Evolutionary conservation across 164 flowering plant genomes (phyloP).

Genomic region (Aristolochia californica): DNA sequence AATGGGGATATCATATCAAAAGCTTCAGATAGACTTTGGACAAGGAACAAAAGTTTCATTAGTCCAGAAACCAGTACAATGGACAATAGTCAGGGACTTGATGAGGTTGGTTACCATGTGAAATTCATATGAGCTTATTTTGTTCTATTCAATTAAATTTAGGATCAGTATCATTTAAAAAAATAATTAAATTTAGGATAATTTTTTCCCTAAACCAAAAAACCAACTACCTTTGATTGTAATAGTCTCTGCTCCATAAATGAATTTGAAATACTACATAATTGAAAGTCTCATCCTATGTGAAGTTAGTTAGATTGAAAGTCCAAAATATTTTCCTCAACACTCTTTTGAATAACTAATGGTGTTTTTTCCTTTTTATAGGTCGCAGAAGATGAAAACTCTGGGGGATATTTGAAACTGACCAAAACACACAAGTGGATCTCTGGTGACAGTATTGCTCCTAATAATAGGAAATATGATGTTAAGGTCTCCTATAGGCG

Average conservation of each 20-base stretch:
- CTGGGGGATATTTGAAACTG: conserved; percentile 67
- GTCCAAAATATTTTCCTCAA: neutral
- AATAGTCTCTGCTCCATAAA: no score
- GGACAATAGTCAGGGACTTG: conserved; percentile 18
- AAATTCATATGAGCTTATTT: no score
- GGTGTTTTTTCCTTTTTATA: conserved; percentile 5
- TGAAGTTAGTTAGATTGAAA: neutral
- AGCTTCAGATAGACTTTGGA: conserved; percentile 59
- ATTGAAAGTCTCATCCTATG: neutral
- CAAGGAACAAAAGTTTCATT: conserved; percentile 17
- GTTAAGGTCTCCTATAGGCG: conserved; percentile 31
- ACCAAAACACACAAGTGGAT: conserved; percentile 60
- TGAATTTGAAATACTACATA: no score
- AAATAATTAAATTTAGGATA: neutral
- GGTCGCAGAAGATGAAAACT: conserved; percentile 29
- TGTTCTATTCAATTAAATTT: no score
- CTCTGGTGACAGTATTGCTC: conserved; percentile 46
- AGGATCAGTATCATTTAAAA: no score
- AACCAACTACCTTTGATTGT: no score
- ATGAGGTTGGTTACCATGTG: conserved; percentile 22
- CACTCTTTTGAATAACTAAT: no score
- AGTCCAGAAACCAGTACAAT: conserved; percentile 13
- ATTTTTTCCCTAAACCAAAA: no score
- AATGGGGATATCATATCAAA: conserved; percentile 70
- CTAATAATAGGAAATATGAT: conserved; percentile 46